phyloP scores from a whole-genome alignment of 2,329 filamentous ascomycete genomes.

The Fusarium continuum region DNA sequence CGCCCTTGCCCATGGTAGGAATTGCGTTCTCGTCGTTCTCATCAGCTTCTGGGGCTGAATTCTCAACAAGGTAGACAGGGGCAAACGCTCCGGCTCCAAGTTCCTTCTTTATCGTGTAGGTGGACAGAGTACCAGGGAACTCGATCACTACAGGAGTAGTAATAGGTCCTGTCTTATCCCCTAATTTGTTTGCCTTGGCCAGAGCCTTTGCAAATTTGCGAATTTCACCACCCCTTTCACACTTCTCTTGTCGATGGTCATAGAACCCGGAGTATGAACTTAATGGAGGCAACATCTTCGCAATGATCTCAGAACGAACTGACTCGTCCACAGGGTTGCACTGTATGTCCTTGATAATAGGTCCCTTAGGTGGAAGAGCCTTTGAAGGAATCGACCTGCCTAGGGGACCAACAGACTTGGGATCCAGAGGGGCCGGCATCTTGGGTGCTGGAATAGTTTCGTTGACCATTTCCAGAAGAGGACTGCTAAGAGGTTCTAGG shows the following conservation, averaged over 20 bases:
- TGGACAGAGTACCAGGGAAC: constrained; percentile 70
- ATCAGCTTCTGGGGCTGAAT: constrained; percentile 62
- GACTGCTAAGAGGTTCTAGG: constrained; percentile 70
- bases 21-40: constrained; percentile 56
- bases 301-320: constrained; percentile 78
- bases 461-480: constrained; percentile 72
- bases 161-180: constrained; percentile 69
- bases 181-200: constrained; percentile 63
- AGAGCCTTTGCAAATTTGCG: constrained; percentile 80
- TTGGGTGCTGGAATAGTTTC: constrained; percentile 58
- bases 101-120: constrained; percentile 83
- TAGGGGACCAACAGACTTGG: constrained; percentile 51
- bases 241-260: constrained; percentile 72
- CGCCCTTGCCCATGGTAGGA: constrained; percentile 68
- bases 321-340: constrained; percentile 90
- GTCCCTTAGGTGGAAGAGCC: constrained; percentile 64
- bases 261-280: constrained; percentile 81
- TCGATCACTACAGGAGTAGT: constrained; percentile 70
- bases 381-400: constrained; percentile 49
- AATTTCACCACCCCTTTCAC: constrained; percentile 77
- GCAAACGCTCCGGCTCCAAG: constrained; percentile 94
- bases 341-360: constrained; percentile 81
- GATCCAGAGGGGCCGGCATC: constrained; percentile 60
- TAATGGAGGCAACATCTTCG: constrained; percentile 77
- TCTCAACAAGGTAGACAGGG: constrained; percentile 91